Evolutionary conservation across 2,329 filamentous ascomycete species (phyloP).

Genomic region (Teratosphaeria nubilosa): DNA sequence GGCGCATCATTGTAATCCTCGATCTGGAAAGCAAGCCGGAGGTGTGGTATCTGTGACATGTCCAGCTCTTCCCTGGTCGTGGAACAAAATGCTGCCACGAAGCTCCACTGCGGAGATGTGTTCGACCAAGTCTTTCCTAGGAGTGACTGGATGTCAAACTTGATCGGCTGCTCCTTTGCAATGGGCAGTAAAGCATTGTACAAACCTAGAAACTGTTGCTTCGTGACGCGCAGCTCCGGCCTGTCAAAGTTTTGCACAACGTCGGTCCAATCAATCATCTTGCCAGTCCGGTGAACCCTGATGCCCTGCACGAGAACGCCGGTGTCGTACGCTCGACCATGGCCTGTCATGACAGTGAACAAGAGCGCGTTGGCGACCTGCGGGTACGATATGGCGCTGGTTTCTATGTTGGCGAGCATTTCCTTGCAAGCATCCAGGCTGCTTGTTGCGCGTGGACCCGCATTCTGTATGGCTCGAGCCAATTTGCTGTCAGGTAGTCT

Average conservation of each 20-base stretch:
- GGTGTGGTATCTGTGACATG: constrained; percentile 70
- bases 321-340: constrained; percentile 53
- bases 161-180: constrained; percentile 46
- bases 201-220: constrained; percentile 68
- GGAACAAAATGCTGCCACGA: constrained; percentile 77
- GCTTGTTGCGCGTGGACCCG: constrained; percentile 63
- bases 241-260: constrained; percentile 75
- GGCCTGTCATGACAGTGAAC: constrained; percentile 54
- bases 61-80: constrained; percentile 68
- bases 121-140: constrained; percentile 86
- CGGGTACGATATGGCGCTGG: constrained; percentile 62
- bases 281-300: constrained; percentile 44
- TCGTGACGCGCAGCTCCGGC: constrained; percentile 62
- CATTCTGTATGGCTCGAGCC: constrained; percentile 57
- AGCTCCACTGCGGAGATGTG: constrained; percentile 82
- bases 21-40: constrained; percentile 65
- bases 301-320: constrained; percentile 56
- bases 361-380: constrained; percentile 74
- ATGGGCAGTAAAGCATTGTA: constrained; percentile 70
- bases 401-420: constrained; percentile 45
- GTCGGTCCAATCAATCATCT: constrained; percentile 54
- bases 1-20: constrained; percentile 54
- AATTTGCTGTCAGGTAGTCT: constrained; percentile 50
- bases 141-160: constrained; percentile 73
- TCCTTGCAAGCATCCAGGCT: constrained; percentile 62